Conservation (phyloP, 1,139 yeast genomes). For the Candida sanyaensis region DNA sequence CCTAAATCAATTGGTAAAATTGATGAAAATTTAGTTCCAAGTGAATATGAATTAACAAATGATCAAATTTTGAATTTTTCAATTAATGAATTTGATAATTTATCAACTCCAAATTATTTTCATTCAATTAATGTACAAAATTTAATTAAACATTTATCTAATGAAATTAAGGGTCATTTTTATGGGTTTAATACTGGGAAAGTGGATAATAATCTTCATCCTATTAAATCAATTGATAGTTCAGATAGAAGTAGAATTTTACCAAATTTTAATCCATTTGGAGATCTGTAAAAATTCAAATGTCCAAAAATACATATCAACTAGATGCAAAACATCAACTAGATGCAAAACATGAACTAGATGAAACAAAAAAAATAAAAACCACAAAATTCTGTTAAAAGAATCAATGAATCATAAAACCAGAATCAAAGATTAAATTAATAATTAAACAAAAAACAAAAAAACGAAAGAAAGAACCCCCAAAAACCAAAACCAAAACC, state of each 20-base stretch:
- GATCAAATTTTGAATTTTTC: conserved; percentile 46
- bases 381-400: no score
- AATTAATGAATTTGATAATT: conserved; percentile 36
- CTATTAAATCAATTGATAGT: conserved; percentile 1
- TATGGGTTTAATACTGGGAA: conserved; percentile 38
- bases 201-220: background rate
- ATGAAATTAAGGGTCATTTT: conserved; percentile 41
- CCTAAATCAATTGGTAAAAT: conserved; percentile 4
- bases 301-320: background rate
- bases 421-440: background rate
- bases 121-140: conserved; percentile 43
- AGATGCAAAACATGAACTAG: no score
- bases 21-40: conserved; percentile 28
- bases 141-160: conserved; percentile 32
- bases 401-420: no score
- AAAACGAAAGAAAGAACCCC: no score
- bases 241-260: conserved; percentile 16
- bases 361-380: no score
- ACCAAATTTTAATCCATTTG: conserved; percentile 36
- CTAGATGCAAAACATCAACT: background rate
- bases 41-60: conserved; percentile 42
- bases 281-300: conserved; percentile 16
- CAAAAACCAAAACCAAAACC: background rate
- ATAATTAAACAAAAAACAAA: background rate
- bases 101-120: conserved; percentile 42